Conservation (phyloP, 2,329 filamentous ascomycete genomes). For the Penicillium sp. region DNA sequence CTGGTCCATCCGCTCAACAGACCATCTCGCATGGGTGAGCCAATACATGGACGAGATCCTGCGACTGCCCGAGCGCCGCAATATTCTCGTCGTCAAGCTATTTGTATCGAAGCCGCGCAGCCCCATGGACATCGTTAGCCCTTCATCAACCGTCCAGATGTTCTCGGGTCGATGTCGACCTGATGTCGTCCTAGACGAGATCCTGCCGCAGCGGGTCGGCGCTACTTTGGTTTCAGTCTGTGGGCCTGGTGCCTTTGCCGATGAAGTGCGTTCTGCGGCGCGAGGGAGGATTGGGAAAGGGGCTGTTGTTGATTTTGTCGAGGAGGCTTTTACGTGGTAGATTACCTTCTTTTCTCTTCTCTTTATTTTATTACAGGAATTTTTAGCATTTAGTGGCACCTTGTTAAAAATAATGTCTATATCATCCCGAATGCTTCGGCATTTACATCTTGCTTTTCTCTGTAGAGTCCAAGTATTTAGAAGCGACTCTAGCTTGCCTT, state of each 20-base stretch:
- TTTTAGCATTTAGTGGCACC: not conserved
- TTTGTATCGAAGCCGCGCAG: slow-evolving; percentile 58
- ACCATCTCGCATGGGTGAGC: slow-evolving; percentile 58
- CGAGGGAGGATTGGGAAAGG: slow-evolving; percentile 48
- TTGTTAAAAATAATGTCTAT: not conserved
- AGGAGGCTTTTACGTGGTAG: slow-evolving; percentile 62
- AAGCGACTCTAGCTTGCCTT: too few relatives aligned
- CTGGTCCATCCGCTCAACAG: slow-evolving; percentile 57
- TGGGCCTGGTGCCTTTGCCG: slow-evolving; percentile 57
- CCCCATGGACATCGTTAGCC: slow-evolving; percentile 49
- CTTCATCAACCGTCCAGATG: slow-evolving; percentile 57
- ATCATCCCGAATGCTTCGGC: too few relatives aligned
- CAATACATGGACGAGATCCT: slow-evolving; percentile 62
- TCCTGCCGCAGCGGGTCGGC: slow-evolving; percentile 51
- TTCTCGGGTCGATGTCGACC: slow-evolving; percentile 55
- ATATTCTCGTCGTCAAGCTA: slow-evolving; percentile 55
- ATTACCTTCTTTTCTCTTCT: slow-evolving; percentile 1
- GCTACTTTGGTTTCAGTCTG: slow-evolving; percentile 59
- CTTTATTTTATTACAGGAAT: not conserved
- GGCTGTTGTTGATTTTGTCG: slow-evolving; percentile 55
- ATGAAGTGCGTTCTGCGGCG: slow-evolving; percentile 54
- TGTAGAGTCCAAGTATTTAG: too few relatives aligned
- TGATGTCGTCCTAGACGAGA: slow-evolving; percentile 52
- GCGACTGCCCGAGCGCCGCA: slow-evolving; percentile 52
- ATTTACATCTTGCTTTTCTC: too few relatives aligned